phyloP scores from a whole-genome alignment of 2,329 filamentous ascomycete species.

The Alternaria panax region DNA sequence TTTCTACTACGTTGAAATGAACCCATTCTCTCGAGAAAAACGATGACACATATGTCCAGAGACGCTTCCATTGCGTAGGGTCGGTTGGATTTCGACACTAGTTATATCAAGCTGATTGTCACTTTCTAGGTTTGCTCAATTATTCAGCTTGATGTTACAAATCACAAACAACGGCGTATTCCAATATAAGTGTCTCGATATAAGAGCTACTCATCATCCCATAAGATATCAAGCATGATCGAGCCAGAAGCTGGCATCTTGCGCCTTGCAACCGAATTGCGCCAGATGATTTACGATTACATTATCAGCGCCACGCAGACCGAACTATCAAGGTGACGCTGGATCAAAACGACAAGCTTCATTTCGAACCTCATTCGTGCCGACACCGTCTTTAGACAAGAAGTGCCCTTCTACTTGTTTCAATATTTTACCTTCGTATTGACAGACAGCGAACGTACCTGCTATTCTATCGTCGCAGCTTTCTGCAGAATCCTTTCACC shows the following conservation, averaged over 20 bases:
- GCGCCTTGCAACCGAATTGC: not conserved
- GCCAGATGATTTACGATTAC: not conserved
- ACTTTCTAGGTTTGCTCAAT: not conserved
- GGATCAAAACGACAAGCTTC: not conserved
- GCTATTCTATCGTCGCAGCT: not conserved
- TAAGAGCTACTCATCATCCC: not conserved
- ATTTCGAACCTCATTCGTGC: not conserved
- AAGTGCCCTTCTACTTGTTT: not conserved
- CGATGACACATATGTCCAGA: not conserved
- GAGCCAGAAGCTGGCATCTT: not conserved
- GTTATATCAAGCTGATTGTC: not conserved
- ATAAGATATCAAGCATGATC: not conserved
- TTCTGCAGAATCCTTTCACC: not conserved
- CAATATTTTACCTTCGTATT: not conserved
- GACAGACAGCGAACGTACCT: not conserved
- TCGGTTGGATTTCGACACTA: too few species aligned
- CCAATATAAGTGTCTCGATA: not conserved
- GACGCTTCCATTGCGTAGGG: not conserved
- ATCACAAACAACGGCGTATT: not conserved
- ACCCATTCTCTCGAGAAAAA: too few species aligned
- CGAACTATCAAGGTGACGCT: not conserved
- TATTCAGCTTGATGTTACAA: too few species aligned
- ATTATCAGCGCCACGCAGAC: not conserved
- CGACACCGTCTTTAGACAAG: not conserved
- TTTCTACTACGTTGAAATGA: not conserved